Evolutionary conservation across 208 protist species (phyloP).

Genomic region (Crithidia bombi): DNA sequence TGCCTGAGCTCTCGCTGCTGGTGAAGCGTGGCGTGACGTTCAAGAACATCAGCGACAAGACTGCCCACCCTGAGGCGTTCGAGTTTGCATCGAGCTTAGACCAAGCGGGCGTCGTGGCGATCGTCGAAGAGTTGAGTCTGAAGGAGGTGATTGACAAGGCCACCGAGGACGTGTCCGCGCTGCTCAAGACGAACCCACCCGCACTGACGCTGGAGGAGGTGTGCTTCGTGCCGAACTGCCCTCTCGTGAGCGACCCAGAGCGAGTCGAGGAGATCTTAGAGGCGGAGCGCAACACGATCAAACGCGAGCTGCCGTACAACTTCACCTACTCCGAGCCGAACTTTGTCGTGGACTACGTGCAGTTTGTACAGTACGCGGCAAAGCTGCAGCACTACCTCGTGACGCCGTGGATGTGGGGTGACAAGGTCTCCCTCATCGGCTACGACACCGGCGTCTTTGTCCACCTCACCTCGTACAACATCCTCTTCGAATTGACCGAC

Average conservation of each 20-base stretch:
- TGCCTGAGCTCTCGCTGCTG: conserved; percentile 49
- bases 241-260: conserved; percentile 57
- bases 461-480: conserved; percentile 76
- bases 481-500: conserved; percentile 62
- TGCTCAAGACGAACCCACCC: conserved; percentile 35
- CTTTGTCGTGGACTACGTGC: conserved; percentile 82
- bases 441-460: conserved; percentile 69
- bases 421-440: conserved; percentile 79
- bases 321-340: conserved; percentile 87
- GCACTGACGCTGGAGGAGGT: conserved; percentile 54
- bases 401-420: conserved; percentile 79
- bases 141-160: conserved; percentile 46
- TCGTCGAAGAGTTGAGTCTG: conserved; percentile 50
- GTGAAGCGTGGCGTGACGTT: conserved; percentile 58
- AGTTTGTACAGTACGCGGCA: conserved; percentile 67
- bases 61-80: conserved; percentile 78
- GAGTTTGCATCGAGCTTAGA: conserved; percentile 67
- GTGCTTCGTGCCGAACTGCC: conserved; percentile 62
- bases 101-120: conserved; percentile 43
- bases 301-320: conserved; percentile 35
- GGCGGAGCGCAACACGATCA: conserved; percentile 45
- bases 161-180: conserved; percentile 33
- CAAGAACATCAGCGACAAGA: conserved; percentile 38
- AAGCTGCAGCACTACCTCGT: conserved; percentile 73
- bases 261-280: conserved; percentile 60